Conservation (phyloP, 257 asterid species). For the Handroanthus guayacan region DNA sequence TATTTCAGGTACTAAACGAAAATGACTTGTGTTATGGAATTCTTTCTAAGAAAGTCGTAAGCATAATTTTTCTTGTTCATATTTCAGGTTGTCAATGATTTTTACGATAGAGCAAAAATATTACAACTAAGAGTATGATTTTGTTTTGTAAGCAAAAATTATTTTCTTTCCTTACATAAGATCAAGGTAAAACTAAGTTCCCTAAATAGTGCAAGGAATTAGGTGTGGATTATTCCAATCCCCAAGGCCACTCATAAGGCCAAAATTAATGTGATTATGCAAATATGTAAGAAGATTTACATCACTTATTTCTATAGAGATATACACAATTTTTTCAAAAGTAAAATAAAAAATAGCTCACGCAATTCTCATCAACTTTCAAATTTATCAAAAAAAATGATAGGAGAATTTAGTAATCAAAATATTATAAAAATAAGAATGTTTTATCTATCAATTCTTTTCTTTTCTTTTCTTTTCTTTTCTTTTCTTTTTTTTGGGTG, state of each 20-base stretch:
- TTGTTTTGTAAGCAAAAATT: background rate
- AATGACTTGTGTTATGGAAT: background rate
- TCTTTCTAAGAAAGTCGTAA: background rate
- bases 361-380: no score
- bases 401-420: no score
- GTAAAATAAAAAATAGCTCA: background rate
- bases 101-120: background rate
- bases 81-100: background rate
- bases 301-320: background rate
- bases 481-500: background rate
- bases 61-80: background rate
- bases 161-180: background rate
- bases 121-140: background rate
- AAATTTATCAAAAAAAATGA: background rate
- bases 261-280: slow-evolving; percentile 26
- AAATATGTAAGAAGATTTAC: slow-evolving; percentile 28
- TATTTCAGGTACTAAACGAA: background rate
- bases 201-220: background rate
- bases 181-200: background rate
- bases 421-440: no score
- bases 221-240: slow-evolving; percentile 9
- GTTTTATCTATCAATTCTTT: background rate
- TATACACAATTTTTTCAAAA: background rate
- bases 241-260: slow-evolving; percentile 16
- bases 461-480: no score